Conservation (phyloP, 2,329 filamentous ascomycete species). For the Aspergillus sergii region DNA sequence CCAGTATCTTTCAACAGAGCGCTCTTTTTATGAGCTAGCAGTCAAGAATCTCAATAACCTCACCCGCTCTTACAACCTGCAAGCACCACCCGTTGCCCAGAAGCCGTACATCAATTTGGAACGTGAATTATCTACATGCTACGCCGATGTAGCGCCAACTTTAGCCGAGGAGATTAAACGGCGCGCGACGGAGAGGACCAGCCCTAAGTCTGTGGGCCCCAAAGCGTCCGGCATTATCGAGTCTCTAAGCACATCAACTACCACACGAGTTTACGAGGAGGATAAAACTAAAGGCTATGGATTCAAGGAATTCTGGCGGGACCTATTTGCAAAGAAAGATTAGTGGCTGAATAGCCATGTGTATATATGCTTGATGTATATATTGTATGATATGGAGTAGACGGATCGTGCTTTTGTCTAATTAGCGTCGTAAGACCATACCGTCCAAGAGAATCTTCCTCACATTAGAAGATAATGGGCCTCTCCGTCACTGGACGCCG, state of each 20-base stretch:
- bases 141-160: conserved; percentile 79
- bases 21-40: conserved; percentile 73
- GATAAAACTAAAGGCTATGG: conserved; percentile 74
- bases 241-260: conserved; percentile 52
- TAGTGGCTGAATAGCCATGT: conserved; percentile 4
- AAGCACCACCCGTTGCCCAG: conserved; percentile 88
- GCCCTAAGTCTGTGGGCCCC: conserved; percentile 30
- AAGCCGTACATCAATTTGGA: conserved; percentile 88
- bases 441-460: not conserved
- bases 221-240: conserved; percentile 61
- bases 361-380: conserved; percentile 11
- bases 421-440: not conserved
- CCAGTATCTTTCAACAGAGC: conserved; percentile 72
- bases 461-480: not conserved
- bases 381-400: conserved; percentile 14
- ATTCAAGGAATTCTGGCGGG: conserved; percentile 85
- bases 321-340: conserved; percentile 61
- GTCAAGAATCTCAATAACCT: conserved; percentile 77
- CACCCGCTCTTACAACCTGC: conserved; percentile 88
- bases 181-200: conserved; percentile 58
- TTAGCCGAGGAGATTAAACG: conserved; percentile 73
- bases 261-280: conserved; percentile 71
- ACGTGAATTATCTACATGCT: conserved; percentile 79
- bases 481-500: not conserved
- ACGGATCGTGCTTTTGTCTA: not conserved